Evolutionary conservation across 768 basidiomycete species (phyloP).

Genomic region (Xerocomus brunneocitrinus): DNA sequence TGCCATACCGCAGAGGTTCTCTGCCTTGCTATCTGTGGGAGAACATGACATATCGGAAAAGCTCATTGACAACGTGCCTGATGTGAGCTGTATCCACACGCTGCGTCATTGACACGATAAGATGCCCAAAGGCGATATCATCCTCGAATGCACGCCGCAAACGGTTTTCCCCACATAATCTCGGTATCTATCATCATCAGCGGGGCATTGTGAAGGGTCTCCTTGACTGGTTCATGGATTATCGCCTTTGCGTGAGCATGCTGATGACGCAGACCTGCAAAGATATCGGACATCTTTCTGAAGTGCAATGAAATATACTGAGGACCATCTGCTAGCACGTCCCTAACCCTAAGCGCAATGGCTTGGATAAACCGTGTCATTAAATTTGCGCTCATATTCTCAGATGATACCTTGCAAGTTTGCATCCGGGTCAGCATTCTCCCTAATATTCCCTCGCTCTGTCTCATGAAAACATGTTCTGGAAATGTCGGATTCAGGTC

Average conservation of each 20-base stretch:
- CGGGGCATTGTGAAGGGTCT: not conserved
- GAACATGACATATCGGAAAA: constrained; percentile 12
- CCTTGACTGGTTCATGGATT: not conserved
- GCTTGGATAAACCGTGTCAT: not conserved
- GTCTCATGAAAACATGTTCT: constrained; percentile 4
- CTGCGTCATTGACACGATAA: constrained; percentile 1
- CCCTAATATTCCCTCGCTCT: constrained; percentile 6
- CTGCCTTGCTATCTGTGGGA: constrained; percentile 12
- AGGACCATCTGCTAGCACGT: not conserved
- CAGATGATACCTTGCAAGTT: constrained; percentile 1
- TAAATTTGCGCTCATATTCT: not conserved
- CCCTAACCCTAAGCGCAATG: not conserved
- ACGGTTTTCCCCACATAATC: not conserved
- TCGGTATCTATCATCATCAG: constrained; percentile 3
- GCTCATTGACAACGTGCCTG: constrained; percentile 1
- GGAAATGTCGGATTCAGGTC: not conserved
- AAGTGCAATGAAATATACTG: not conserved
- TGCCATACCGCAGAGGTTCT: constrained; percentile 2
- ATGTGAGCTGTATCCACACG: not conserved
- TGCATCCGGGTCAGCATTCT: constrained; percentile 6
- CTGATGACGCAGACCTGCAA: not conserved
- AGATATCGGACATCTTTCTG: not conserved
- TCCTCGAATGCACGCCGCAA: not conserved
- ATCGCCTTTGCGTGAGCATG: not conserved
- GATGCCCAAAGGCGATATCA: not conserved